A percentile compares a stretch with the other conserved stretches of the same genome.
Evolutionary conservation across 176 grass and related monocot genomes (phyloP).

Genomic region (Pontederia crassipes): DNA sequence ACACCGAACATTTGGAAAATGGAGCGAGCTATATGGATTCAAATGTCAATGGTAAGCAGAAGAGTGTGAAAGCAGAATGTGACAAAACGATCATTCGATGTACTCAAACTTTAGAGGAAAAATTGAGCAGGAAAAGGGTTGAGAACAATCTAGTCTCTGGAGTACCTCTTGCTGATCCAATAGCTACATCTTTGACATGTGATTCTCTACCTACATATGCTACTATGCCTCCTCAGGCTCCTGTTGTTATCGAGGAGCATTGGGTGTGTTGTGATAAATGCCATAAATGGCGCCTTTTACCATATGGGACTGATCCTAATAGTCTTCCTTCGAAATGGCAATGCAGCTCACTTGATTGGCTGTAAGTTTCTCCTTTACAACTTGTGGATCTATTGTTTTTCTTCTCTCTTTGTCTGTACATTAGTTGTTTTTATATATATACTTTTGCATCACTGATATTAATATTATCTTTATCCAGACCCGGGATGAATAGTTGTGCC

Average conservation of each 20-base stretch:
- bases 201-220: constrained; percentile 6
- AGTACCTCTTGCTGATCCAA: constrained; percentile 20
- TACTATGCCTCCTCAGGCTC: constrained; percentile 13
- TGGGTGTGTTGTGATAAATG: constrained; percentile 69
- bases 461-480: constrained; percentile 28
- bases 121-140: constrained; percentile 22
- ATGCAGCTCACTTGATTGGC: constrained; percentile 55
- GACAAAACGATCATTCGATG: constrained; percentile 23
- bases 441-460: constrained; percentile 17
- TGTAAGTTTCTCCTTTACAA: constrained; percentile 48
- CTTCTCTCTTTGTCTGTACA: background rate
- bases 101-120: constrained; percentile 26
- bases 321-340: constrained; percentile 47
- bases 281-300: constrained; percentile 72
- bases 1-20: constrained; percentile 9
- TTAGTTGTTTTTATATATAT: constrained; percentile 1
- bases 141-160: constrained; percentile 13
- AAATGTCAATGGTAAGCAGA: constrained; percentile 23
- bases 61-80: constrained; percentile 22
- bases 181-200: constrained; percentile 24
- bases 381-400: constrained; percentile 9
- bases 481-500: constrained; percentile 52
- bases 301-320: constrained; percentile 48
- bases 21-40: constrained; percentile 20
- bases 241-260: constrained; percentile 51